Base-by-base conservation (phyloP, 805 yeast species). In the Candida insectorum region DNA sequence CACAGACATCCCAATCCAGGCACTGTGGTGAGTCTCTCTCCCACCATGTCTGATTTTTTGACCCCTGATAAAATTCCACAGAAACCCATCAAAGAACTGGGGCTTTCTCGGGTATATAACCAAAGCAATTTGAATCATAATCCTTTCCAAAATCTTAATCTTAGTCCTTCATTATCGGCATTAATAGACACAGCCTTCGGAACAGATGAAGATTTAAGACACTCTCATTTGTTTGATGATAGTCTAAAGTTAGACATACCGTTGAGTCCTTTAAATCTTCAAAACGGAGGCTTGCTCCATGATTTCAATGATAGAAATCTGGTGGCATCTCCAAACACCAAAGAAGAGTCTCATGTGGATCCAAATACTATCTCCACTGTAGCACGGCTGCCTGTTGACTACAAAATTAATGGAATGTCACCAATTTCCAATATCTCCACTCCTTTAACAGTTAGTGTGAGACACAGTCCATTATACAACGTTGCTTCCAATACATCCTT, bases 131-230 rank as follows among this genome's bases (percentile, higher is more conserved):
- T 20, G 23, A 11, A 11, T 2, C 10, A 23, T 3, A 17, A 22
- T 14, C 17, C 33, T 11, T 26, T 28, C 9, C 37, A 28, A 13
- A 55, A 59, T 21, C 31, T 57, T 25, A 52, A 56, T 28, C 40
- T 62, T 16, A 59, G 66, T 10, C 69, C 69, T 1, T 56, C 65
- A 3, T 46, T 63, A n/a, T 52, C 67, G 3, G 69, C 68, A 1
- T 44, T 63, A 15, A 56, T 63, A 20, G 60, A 53, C 35, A 52
- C 52, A 35, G 67, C 65, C 5, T 57, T 59, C 36, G 49, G 51
- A 6, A 45, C 37, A 14, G 60, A 59, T 13, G 54, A 50, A 9
- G 49, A 39, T 5, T 38, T 43, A 3, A 39, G 37, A 12, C 30
- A 39, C 6, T 19, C 36, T 9, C 30, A 40, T 20, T n/a, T 29